Base-by-base conservation (phyloP, 768 basidiomycete genomes). In the Sarcomyxa edulis region DNA sequence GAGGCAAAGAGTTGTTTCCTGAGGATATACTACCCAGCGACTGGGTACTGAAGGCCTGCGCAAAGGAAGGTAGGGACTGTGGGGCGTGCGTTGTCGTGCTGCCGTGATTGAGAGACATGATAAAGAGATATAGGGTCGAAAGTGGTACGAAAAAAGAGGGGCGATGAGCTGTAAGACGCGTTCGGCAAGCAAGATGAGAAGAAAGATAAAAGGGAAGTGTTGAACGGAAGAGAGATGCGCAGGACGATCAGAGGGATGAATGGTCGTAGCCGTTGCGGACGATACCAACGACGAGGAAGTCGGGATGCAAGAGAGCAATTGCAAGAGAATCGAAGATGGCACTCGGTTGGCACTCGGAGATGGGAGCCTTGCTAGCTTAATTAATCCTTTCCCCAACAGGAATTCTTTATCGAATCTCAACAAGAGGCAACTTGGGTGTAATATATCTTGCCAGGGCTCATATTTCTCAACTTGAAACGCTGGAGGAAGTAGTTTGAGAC, bases 31-130 rank as follows among this genome's bases (percentile, higher is more conserved):
- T 69, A 58, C 55, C 65, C 39, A 84, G 60, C 5, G 78, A 76
- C 1, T 72, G 71, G 36, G 49, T 64, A 55, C 71, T 76, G 62
- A 89, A 89, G 0, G 86, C 76, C 62, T 84, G 80, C 2, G 81
- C 78, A 59, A 89, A 89, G 29, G 86, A 83, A 27, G 86, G 86
- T 26, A 89, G 75, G 7, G 84, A 80, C 56, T 79, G 81, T 44
- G 66, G 61, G 44, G 62, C 57, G 49, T 68, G 71, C 29, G 67
- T 64, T 32, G 66, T 64, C 59, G 72, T 63, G 59, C 51, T 60
- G 57, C 49, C 49, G 33, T 60, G 63, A 49, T 62, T 64, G 48
- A 59, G 53, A 46, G 71, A 66, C 70, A 72, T 72, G 43, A 61
- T 37, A 43, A 45, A 39, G 18, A n/a, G n/a, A n/a, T n/a, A n/a